These are phyloP conservation scores for Linnemannia elongata DNA, from an alignment of 192 early-diverging fungal species.

Conservation along the genomic window DNA sequence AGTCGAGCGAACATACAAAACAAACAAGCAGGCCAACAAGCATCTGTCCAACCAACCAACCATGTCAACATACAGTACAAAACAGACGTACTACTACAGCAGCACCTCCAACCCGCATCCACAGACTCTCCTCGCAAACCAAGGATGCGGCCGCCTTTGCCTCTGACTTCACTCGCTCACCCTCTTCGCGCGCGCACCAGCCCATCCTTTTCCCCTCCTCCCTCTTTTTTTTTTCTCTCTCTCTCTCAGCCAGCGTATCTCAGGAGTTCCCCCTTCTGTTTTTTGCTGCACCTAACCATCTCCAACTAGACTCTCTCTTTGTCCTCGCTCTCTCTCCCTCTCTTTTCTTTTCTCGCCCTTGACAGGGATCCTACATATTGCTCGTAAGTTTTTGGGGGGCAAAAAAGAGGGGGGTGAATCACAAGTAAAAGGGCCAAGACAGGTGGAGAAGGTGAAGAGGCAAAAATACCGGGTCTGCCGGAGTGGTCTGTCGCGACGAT, in stretches of 20 bases:
- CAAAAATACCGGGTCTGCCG: not conserved
- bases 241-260: not conserved
- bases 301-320: not conserved
- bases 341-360: not conserved
- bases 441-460: not conserved
- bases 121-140: no score
- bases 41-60: not conserved
- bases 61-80: not conserved
- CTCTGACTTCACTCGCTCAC: not conserved
- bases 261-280: not conserved
- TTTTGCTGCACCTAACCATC: not conserved
- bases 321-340: not conserved
- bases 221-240: not conserved
- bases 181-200: not conserved
- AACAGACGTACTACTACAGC: not conserved
- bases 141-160: no score
- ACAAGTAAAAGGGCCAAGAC: not conserved
- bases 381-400: not conserved
- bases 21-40: not conserved
- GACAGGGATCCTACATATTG: not conserved
- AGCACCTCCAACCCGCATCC: not conserved
- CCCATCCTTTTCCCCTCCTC: not conserved
- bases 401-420: not conserved
- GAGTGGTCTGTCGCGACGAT: not conserved
- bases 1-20: constrained; percentile 3